These are phyloP conservation scores for Didymella pinodella DNA, from an alignment of 2,329 filamentous ascomycete genomes.

Conservation along the genomic window DNA sequence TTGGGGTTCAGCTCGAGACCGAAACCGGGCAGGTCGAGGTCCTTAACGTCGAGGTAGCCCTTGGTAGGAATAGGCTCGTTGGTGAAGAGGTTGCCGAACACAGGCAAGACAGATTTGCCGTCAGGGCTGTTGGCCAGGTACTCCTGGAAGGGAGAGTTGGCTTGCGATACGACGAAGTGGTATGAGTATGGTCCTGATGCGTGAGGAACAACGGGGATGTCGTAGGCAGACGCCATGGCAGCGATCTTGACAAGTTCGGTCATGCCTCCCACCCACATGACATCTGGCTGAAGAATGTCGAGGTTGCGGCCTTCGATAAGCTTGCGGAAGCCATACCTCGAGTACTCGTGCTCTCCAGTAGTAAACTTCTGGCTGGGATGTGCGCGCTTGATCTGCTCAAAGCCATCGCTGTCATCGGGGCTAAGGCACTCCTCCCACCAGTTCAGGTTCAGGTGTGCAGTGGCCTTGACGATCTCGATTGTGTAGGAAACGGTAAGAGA, in stretches of 20 bases:
- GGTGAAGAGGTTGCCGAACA: conserved; percentile 89
- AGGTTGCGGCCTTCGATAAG: conserved; percentile 89
- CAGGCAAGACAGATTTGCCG: conserved; percentile 86
- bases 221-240: conserved; percentile 89
- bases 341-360: conserved; percentile 95
- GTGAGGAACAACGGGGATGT: conserved; percentile 94
- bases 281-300: conserved; percentile 93
- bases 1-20: conserved; percentile 85
- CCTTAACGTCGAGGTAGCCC: conserved; percentile 79
- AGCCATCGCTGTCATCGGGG: conserved; percentile 91
- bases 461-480: conserved; percentile 86
- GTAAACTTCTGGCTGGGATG: conserved; percentile 93
- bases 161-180: conserved; percentile 92
- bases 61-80: conserved; percentile 89
- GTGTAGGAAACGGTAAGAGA: conserved; percentile 91
- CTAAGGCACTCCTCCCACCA: conserved; percentile 97
- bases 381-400: conserved; percentile 86
- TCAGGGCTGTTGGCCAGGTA: conserved; percentile 94
- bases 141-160: conserved; percentile 94
- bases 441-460: conserved; percentile 85
- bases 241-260: conserved; percentile 91
- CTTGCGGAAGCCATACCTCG: conserved; percentile 92
- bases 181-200: conserved; percentile 94
- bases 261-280: conserved; percentile 96
- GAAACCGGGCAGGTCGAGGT: conserved; percentile 89